phyloP scores from a whole-genome alignment of 441 rosid species.

The Adansonia rubrostipa region DNA sequence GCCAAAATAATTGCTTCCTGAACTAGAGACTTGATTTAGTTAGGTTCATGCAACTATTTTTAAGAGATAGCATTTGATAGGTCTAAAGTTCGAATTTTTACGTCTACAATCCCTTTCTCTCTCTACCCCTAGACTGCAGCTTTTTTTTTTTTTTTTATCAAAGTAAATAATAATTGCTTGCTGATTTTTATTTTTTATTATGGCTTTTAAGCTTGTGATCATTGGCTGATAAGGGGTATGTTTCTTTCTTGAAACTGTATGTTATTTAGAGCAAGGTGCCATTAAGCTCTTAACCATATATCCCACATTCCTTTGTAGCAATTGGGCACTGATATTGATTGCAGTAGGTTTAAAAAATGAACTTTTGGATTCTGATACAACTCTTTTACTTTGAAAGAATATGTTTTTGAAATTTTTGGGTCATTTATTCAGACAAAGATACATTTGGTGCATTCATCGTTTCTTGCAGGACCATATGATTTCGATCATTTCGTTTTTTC shows the following conservation, averaged over 20 bases:
- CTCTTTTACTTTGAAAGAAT: neutral
- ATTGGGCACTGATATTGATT: neutral
- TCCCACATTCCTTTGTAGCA: neutral
- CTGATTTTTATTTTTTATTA: neutral
- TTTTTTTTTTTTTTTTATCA: too few relatives aligned
- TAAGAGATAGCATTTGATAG: too few relatives aligned
- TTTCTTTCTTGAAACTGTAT: too few relatives aligned
- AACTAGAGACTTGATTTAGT: too few relatives aligned
- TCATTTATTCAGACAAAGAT: neutral
- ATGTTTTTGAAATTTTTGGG: neutral
- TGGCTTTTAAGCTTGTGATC: neutral
- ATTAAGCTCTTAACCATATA: too few relatives aligned
- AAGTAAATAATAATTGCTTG: neutral
- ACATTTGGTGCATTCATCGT: neutral
- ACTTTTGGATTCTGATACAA: neutral
- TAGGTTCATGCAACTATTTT: too few relatives aligned
- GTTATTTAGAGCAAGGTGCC: too few relatives aligned
- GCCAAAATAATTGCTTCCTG: neutral
- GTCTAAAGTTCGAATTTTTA: too few relatives aligned
- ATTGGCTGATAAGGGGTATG: too few relatives aligned
- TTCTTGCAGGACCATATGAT: neutral
- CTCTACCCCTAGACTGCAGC: too few relatives aligned
- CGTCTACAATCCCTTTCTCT: too few relatives aligned
- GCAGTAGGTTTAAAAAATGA: neutral
- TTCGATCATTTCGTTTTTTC: neutral